Conservation (phyloP, 2,329 filamentous ascomycete genomes). For the Cladosporium phlei region DNA sequence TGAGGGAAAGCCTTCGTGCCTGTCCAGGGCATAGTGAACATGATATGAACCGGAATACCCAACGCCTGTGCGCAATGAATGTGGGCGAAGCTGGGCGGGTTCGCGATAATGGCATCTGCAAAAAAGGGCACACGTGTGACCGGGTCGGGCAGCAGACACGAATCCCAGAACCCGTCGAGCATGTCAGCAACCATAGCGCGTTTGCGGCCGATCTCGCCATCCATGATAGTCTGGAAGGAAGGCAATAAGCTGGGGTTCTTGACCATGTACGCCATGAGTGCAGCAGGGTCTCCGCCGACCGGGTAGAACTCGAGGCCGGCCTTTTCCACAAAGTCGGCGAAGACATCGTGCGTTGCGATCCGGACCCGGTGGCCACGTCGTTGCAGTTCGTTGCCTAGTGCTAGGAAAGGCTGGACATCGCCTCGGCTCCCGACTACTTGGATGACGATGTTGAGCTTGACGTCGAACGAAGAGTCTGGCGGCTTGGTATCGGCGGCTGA, state of each 20-base stretch:
- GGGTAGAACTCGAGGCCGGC: constrained; percentile 70
- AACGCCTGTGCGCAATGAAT: constrained; percentile 19
- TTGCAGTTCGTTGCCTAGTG: constrained; percentile 33
- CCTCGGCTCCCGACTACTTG: constrained; percentile 71
- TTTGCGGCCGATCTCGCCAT: constrained; percentile 27
- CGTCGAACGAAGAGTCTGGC: constrained; percentile 15
- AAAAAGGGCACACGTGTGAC: constrained; percentile 15
- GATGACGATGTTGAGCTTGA: constrained; percentile 61
- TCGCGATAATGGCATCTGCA: constrained; percentile 20
- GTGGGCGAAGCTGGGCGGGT: constrained; percentile 22
- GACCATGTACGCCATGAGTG: constrained; percentile 54
- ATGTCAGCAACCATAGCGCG: constrained; percentile 28
- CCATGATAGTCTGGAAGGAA: constrained; percentile 25
- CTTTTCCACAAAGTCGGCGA: constrained; percentile 63
- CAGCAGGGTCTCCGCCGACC: constrained; percentile 68
- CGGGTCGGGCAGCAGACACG: constrained; percentile 16
- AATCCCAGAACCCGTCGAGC: constrained; percentile 33
- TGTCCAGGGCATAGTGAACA: constrained; percentile 47
- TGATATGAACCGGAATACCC: constrained; percentile 20
- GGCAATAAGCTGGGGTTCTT: constrained; percentile 23
- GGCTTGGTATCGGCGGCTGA: background rate
- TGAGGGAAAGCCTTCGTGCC: constrained; percentile 44
- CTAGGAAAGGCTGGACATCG: constrained; percentile 72
- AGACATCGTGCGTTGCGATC: constrained; percentile 66
- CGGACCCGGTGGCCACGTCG: constrained; percentile 48